Evolutionary conservation across 2,329 filamentous ascomycete genomes (phyloP).

Genomic region (Sordariomycetes sp.): DNA sequence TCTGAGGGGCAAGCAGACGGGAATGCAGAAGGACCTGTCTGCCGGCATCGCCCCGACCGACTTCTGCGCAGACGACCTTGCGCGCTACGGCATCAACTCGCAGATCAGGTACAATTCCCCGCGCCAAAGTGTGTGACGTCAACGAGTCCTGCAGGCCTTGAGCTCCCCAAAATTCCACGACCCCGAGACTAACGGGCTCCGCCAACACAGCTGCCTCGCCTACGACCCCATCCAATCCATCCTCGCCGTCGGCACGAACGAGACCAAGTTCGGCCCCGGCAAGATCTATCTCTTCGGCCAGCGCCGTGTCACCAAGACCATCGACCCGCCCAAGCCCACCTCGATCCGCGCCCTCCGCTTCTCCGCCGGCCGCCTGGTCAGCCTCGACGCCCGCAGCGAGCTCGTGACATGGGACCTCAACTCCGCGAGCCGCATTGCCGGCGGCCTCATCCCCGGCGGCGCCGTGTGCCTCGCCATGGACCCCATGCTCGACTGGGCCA

Average conservation of each 20-base stretch:
- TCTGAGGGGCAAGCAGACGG: conserved; percentile 83
- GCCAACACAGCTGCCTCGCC: conserved; percentile 57
- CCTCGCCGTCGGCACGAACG: conserved; percentile 80
- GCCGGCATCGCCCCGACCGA: conserved; percentile 65
- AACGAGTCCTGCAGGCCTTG: neutral
- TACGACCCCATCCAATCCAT: conserved; percentile 94
- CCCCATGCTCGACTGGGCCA: conserved; percentile 85
- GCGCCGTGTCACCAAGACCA: conserved; percentile 64
- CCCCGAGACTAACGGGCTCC: neutral
- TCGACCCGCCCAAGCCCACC: conserved; percentile 59
- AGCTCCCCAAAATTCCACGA: neutral
- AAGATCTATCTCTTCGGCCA: conserved; percentile 86
- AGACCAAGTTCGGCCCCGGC: conserved; percentile 75
- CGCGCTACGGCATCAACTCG: conserved; percentile 73
- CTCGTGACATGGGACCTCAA: conserved; percentile 74
- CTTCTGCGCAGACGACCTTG: conserved; percentile 76
- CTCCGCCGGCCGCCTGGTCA: conserved; percentile 74
- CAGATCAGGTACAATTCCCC: conserved; percentile 44
- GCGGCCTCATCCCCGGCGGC: conserved; percentile 65
- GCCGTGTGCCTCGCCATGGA: conserved; percentile 71
- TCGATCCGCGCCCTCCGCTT: conserved; percentile 76
- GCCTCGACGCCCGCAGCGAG: conserved; percentile 78
- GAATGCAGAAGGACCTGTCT: conserved; percentile 85
- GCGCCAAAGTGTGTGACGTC: neutral
- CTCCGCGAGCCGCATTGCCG: conserved; percentile 52